A percentile compares a stretch with the other conserved stretches of the same genome.
Conservation (phyloP, 108 stramenopile species). For the Discostella pseudostelligera region DNA sequence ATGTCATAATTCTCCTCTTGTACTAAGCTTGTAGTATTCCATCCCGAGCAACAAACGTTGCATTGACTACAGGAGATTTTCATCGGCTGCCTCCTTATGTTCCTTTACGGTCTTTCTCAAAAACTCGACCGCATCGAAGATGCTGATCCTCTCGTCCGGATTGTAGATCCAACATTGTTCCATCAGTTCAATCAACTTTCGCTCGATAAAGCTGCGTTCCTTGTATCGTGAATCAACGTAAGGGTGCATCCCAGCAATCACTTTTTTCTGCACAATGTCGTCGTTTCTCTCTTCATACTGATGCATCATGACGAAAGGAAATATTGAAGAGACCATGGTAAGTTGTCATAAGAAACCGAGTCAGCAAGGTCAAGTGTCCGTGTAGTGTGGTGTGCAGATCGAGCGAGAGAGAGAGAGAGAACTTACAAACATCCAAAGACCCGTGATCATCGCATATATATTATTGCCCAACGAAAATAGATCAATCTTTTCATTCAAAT, state of each 20-base stretch:
- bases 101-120: constrained; percentile 49
- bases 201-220: constrained; percentile 54
- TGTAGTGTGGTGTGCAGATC: too few relatives aligned
- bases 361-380: too few relatives aligned
- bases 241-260: constrained; percentile 51
- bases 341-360: not conserved
- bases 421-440: constrained; percentile 57
- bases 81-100: too few relatives aligned
- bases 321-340: too few relatives aligned
- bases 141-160: constrained; percentile 63
- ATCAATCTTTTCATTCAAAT: constrained; percentile 77
- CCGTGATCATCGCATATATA: constrained; percentile 60
- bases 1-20: too few relatives aligned
- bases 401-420: too few relatives aligned
- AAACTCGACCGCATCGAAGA: constrained; percentile 60
- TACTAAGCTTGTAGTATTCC: too few relatives aligned
- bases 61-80: too few relatives aligned
- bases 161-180: constrained; percentile 67
- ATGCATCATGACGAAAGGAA: not conserved
- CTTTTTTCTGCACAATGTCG: constrained; percentile 46
- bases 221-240: constrained; percentile 73
- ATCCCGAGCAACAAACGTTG: too few relatives aligned
- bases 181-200: constrained; percentile 69
- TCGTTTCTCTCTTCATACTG: constrained; percentile 62
- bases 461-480: constrained; percentile 76